These are phyloP conservation scores for Acanthamoeba castellanii DNA, from an alignment of 208 protist genomes.

Conservation along the genomic window DNA sequence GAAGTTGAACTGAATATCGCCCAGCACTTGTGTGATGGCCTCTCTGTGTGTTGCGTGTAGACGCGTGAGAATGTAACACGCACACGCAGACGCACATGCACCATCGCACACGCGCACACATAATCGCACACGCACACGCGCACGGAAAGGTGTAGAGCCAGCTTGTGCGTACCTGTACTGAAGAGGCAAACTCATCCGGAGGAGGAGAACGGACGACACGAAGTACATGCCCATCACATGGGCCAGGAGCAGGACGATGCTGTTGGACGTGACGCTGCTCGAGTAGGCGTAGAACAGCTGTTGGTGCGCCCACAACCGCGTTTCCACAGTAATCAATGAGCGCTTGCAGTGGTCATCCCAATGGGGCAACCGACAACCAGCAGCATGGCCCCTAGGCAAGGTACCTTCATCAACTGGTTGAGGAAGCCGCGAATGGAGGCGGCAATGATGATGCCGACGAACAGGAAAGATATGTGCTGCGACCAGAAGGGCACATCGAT, in stretches of 20 bases:
- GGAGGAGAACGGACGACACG: slow-evolving; percentile 89
- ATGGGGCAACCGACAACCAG: no score
- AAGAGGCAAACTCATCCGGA: slow-evolving; percentile 89
- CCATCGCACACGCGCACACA: background rate
- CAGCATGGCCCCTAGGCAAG: no score
- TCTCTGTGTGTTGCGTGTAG: slow-evolving; percentile 66
- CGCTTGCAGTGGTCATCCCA: background rate
- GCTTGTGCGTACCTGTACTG: slow-evolving; percentile 85
- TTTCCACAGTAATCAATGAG: background rate
- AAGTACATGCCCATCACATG: slow-evolving; percentile 91
- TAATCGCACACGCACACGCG: no score
- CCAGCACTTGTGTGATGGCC: slow-evolving; percentile 87
- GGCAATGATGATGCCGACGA: slow-evolving; percentile 88
- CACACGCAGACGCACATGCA: background rate
- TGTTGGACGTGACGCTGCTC: slow-evolving; percentile 85
- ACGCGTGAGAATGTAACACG: background rate
- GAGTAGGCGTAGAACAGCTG: slow-evolving; percentile 87
- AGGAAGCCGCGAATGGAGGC: slow-evolving; percentile 87
- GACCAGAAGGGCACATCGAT: slow-evolving; percentile 88
- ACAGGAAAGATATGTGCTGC: slow-evolving; percentile 87
- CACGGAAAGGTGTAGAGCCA: no score
- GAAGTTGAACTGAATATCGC: slow-evolving; percentile 89
- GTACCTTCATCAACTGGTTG: slow-evolving; percentile 88
- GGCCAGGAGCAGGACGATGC: slow-evolving; percentile 87
- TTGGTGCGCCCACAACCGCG: background rate